phyloP scores from a whole-genome alignment of 257 asterid species.

The Petunia secreta region DNA sequence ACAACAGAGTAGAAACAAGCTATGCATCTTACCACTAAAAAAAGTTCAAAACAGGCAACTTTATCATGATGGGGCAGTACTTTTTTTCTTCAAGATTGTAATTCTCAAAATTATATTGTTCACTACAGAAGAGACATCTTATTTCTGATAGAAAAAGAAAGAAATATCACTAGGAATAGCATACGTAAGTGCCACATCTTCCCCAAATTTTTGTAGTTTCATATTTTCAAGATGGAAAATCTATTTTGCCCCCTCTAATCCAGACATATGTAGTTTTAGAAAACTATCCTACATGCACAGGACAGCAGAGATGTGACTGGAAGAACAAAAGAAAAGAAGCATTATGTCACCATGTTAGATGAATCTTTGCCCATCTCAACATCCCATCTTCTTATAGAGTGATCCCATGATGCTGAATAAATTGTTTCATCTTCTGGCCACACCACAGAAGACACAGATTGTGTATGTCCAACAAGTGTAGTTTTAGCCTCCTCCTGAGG shows the following conservation, averaged over 20 bases:
- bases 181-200: not conserved
- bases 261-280: not conserved
- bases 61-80: not conserved
- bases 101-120: not conserved
- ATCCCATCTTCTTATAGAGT: conserved; percentile 94
- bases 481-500: conserved; percentile 80
- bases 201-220: not conserved
- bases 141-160: not conserved
- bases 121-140: not conserved
- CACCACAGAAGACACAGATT: conserved; percentile 81
- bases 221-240: not conserved
- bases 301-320: not conserved
- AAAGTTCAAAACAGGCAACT: not conserved
- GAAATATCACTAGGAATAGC: not conserved
- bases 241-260: not conserved
- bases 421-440: conserved; percentile 75
- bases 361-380: conserved; percentile 83
- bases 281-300: not conserved
- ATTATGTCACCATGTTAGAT: conserved; percentile 55
- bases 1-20: not conserved
- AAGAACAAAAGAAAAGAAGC: conserved; percentile 3
- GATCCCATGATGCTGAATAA: conserved; percentile 97
- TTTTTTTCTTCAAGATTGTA: conserved; percentile 5
- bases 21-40: not conserved
- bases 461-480: conserved; percentile 88